Percentiles rank a stretch among this genome's conserved stretches.
These are phyloP conservation scores for Rosa rugosa DNA, from an alignment of 306 rosid genomes.

Conservation along the genomic window DNA sequence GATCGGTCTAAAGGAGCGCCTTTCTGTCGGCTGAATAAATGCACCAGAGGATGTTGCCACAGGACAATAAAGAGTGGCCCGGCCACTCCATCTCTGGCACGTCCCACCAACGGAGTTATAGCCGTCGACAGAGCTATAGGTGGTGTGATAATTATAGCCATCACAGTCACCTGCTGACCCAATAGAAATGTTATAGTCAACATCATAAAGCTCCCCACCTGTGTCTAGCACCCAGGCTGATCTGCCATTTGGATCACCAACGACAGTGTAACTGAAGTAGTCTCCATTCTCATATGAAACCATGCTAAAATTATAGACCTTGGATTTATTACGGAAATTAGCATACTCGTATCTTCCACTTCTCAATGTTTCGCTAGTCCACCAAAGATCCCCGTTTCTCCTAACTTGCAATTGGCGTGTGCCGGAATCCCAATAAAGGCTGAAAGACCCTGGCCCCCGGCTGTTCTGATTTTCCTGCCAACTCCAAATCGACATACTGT, in stretches of 20 bases:
- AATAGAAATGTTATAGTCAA: rapidly evolving
- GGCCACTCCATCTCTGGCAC: background rate
- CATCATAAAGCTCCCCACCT: background rate
- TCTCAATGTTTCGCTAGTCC: background rate
- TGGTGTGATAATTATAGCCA: background rate
- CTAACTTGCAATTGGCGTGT: background rate
- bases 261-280: background rate
- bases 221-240: background rate
- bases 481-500: no score
- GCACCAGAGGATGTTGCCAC: no score
- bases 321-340: background rate
- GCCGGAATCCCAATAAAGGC: background rate
- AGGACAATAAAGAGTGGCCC: no score
- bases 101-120: background rate
- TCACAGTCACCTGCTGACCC: background rate
- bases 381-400: background rate
- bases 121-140: background rate
- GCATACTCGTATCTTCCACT: no score
- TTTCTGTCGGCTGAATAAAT: no score
- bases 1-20: background rate
- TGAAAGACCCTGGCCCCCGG: background rate
- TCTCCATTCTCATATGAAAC: background rate
- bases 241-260: background rate
- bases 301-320: background rate
- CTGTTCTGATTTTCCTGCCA: background rate